These are phyloP conservation scores for Trichoderma sp. DNA, from an alignment of 2,329 filamentous ascomycete genomes.

Conservation along the genomic window DNA sequence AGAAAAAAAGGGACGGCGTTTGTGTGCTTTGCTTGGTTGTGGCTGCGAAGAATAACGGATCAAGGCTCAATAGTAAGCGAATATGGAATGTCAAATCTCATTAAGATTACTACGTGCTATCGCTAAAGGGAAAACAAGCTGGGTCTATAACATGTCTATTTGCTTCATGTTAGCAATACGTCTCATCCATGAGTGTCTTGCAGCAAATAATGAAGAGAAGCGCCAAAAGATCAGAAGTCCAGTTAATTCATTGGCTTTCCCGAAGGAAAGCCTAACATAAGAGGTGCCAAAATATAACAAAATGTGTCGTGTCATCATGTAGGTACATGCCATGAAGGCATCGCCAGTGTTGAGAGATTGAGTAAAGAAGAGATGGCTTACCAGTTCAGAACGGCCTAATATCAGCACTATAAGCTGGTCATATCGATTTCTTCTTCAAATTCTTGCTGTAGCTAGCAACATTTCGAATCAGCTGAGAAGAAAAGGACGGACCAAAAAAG, in stretches of 20 bases:
- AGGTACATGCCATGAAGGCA: constrained; percentile 9
- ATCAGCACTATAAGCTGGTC: background rate
- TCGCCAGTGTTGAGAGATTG: constrained; percentile 7
- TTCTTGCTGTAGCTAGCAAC: background rate
- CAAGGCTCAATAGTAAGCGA: constrained; percentile 7
- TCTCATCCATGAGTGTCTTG: background rate
- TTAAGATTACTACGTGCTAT: constrained; percentile 16
- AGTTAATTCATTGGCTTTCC: constrained; percentile 69
- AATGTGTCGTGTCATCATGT: constrained; percentile 71
- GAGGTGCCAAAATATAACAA: constrained; percentile 78
- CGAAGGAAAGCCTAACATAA: constrained; percentile 72
- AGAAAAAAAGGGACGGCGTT: constrained; percentile 11
- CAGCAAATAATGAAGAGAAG: background rate
- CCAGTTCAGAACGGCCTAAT: constrained; percentile 23
- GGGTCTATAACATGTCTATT: background rate
- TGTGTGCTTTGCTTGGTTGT: background rate
- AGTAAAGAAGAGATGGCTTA: constrained; percentile 33
- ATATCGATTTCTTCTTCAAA: background rate
- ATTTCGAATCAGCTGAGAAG: background rate
- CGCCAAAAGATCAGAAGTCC: constrained; percentile 69
- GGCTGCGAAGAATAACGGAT: constrained; percentile 11
- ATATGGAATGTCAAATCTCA: constrained; percentile 19
- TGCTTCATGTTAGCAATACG: constrained; percentile 7
- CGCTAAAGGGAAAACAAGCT: background rate
- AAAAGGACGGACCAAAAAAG: background rate